Base-by-base conservation (phyloP, 352 stramenopile genomes). In the Phytophthora uliginosa region DNA sequence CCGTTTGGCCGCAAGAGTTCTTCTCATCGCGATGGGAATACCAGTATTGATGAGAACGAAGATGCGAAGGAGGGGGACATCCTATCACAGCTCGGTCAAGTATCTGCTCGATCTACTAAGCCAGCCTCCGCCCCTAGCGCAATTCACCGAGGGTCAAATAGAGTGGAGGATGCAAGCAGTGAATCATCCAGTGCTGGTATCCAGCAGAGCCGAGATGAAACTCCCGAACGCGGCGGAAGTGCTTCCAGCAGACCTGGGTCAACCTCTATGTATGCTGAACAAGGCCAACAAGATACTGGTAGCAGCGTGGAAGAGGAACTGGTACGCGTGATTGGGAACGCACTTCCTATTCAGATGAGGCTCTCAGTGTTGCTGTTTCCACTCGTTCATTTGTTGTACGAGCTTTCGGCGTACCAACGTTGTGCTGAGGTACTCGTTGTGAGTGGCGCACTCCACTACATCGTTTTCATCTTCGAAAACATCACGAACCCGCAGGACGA, bases 341-440 rank as follows among this genome's bases (percentile, higher is more conserved):
- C 45, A n/a, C 45, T 79, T 3, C 62, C 72, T 15, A 53, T 76
- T 63, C 67, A 76, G 42, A 63, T 76, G 42, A 66, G 79, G 20
- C 20, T 85, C 0, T 65, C 71, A 1, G 65, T 61, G 10, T 48
- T 95, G 10, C 52, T 93, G 1, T 94, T 94, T 38, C 79, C 85
- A 3, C 59, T 94, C 10, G 62, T 94, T 6, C 78, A 93, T 42
- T 66, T 95, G 20, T 59, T 94, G 2, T 82, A 81, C 62, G 88
- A 94, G 63, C 63, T 95, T 4, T 94, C 86, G 40, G 82, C 69
- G 24, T 82, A 91, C 55, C 84, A 91, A 59, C 75, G 77, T 1
- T 94, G 86, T 59, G 85, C 83, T 7, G 86, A 94, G 59, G 83
- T 86, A 15, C 77, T 95, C 3, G 84, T 93, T n/a, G 63, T 90